phyloP scores from a whole-genome alignment of 164 flowering plant species.

The Berberis thunbergii region DNA sequence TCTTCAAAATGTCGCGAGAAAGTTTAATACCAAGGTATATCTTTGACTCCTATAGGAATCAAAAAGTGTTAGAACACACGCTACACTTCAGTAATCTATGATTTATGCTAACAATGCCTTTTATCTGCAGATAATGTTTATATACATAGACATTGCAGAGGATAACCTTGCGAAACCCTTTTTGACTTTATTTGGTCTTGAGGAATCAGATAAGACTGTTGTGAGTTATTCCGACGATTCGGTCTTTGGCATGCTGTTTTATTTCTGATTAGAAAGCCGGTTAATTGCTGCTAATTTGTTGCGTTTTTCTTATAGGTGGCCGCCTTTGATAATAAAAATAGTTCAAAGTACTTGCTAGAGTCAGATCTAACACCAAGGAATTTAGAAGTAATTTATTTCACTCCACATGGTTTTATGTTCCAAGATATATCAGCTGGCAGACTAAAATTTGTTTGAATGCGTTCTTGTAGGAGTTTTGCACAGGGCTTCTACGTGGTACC shows the following conservation, averaged over 20 bases:
- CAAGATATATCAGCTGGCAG: not conserved
- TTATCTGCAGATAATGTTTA: constrained; percentile 62
- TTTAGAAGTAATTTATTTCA: constrained; percentile 50
- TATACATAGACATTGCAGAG: constrained; percentile 55
- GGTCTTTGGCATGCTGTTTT: not conserved
- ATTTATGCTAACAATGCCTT: constrained; percentile 1
- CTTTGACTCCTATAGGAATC: not conserved
- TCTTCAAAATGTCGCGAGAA: constrained; percentile 71
- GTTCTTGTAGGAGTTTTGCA: constrained; percentile 63
- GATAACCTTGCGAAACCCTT: constrained; percentile 94
- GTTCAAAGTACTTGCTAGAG: constrained; percentile 68
- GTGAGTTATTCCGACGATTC: constrained; percentile 32
- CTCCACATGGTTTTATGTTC: constrained; percentile 4
- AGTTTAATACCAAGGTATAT: constrained; percentile 72
- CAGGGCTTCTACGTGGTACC: constrained; percentile 44
- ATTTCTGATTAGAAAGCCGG: not conserved
- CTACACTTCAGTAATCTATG: not conserved
- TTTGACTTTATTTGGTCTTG: constrained; percentile 76
- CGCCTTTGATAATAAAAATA: constrained; percentile 61
- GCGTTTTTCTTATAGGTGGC: constrained; percentile 39
- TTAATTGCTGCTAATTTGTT: constrained; percentile 6
- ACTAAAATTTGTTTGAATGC: constrained; percentile 11
- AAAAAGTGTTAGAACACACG: not conserved
- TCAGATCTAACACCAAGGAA: constrained; percentile 50
- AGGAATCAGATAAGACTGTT: constrained; percentile 55